Base-by-base conservation (phyloP, 208 protist genomes). In the Angomonas ambiguus region DNA sequence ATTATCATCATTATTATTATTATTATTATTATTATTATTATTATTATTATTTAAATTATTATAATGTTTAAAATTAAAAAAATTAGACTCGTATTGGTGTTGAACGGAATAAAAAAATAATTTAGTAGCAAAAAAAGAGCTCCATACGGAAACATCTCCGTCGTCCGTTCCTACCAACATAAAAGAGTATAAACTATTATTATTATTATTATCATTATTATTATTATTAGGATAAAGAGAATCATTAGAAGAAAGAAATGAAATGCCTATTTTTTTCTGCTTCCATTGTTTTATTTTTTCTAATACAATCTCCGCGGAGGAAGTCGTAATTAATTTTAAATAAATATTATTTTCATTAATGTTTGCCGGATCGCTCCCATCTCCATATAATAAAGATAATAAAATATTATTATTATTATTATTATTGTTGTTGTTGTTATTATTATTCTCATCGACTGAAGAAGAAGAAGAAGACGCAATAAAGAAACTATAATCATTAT, bases 271-370 rank as follows among this genome's bases (percentile, higher is more conserved):
- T 45, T 16, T 8, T 45, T 45, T 45, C 8, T 45, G 8, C 16
- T 45, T 45, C 16, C 8, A 45, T 45, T n/a, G 16, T 45, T 45
- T 16, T 8, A 45, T 16, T 45, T 45, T 16, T 8, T 8, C 16
- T 45, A 45, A 45, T n/a, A 45, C 38, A 45, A 8, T 45, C 16
- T 45, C 38, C 38, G 38, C 8, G 16, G 38, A 45, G 38, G 38
- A 45, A n/a, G n/a, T n/a, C 38, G 38, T n/a, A 45, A 45, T 45
- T 45, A 45, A 45, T 45, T 45, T 45, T 45, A 45, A 45, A 45
- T 45, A 45, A n/a, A 45, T n/a, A 45, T 45, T 45, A 45, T 45
- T 45, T n/a, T 45, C 16, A n/a, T 45, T 16, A 45, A n/a, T 45
- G 8, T n/a, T n/a, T n/a, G n/a, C n/a, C n/a, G n/a, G n/a, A n/a